Percentiles rank a stretch among this genome's conserved stretches.
Evolutionary conservation across 208 protist species (phyloP).

Genomic region (Vickermania ingenoplastis): DNA sequence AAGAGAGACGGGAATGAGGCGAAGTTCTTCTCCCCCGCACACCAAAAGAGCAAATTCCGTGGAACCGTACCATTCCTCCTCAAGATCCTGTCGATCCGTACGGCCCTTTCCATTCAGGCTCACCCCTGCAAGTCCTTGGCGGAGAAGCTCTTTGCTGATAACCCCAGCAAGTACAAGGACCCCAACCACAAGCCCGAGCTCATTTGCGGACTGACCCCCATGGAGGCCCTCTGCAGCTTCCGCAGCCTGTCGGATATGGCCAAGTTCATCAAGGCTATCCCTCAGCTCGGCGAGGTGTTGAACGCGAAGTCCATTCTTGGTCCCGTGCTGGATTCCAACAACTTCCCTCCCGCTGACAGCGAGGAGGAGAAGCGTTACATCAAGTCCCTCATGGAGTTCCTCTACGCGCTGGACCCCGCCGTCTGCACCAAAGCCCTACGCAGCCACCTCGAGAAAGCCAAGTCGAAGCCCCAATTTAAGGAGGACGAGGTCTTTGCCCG

Average conservation of each 20-base stretch:
- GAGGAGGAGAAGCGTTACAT: slow-evolving; percentile 36
- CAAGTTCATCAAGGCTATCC: slow-evolving; percentile 44
- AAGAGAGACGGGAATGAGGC: slow-evolving; percentile 18
- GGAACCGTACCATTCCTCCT: slow-evolving; percentile 92
- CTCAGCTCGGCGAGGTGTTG: slow-evolving; percentile 36
- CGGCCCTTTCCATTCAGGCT: slow-evolving; percentile 96
- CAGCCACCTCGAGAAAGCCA: slow-evolving; percentile 35
- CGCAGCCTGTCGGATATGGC: slow-evolving; percentile 80
- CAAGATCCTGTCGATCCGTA: slow-evolving; percentile 94
- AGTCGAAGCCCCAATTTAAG: slow-evolving; percentile 15
- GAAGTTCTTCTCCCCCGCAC: slow-evolving; percentile 45
- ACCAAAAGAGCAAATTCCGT: slow-evolving; percentile 46
- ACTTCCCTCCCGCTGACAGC: slow-evolving; percentile 18
- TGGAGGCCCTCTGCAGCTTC: slow-evolving; percentile 95
- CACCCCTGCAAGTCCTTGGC: slow-evolving; percentile 95
- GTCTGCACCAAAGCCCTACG: slow-evolving; percentile 32
- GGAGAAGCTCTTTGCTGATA: slow-evolving; percentile 70
- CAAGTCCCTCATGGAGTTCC: slow-evolving; percentile 48
- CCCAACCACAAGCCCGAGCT: slow-evolving; percentile 98
- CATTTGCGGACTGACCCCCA: slow-evolving; percentile 89
- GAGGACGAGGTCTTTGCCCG: slow-evolving; percentile 78
- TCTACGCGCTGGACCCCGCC: slow-evolving; percentile 40
- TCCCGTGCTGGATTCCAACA: slow-evolving; percentile 5
- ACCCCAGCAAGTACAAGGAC: slow-evolving; percentile 95
- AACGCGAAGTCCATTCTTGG: slow-evolving; percentile 10